Percentiles rank a stretch among this genome's conserved stretches.
Evolutionary conservation across 2,329 filamentous ascomycete genomes (phyloP).

Genomic region (Rhytidhysteron rufulum): DNA sequence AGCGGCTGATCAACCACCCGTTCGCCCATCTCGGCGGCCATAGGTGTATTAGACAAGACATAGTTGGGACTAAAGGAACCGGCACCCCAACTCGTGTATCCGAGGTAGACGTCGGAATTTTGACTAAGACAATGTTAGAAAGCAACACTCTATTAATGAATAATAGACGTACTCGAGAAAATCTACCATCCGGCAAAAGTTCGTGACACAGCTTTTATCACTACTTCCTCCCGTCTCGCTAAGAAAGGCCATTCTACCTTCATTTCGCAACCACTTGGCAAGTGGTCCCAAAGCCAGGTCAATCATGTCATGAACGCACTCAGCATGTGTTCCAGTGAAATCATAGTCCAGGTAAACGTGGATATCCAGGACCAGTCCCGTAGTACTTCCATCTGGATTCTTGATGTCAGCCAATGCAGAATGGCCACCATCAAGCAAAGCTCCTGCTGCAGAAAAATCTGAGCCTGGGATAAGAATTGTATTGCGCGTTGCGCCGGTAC

Average conservation of each 20-base stretch:
- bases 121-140: conserved; percentile 5
- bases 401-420: neutral
- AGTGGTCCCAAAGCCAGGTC: conserved; percentile 44
- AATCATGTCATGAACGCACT: conserved; percentile 54
- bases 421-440: neutral
- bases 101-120: conserved; percentile 37
- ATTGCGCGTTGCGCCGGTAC: conserved; percentile 2
- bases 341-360: conserved; percentile 60
- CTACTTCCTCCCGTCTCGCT: conserved; percentile 49
- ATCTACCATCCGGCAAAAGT: conserved; percentile 29
- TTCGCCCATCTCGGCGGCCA: neutral
- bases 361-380: conserved; percentile 45
- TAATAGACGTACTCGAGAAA: conserved; percentile 21
- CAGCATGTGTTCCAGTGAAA: conserved; percentile 50
- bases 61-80: conserved; percentile 29
- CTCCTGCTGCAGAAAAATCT: neutral
- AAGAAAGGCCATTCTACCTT: conserved; percentile 48
- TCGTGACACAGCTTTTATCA: conserved; percentile 23
- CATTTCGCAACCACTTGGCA: conserved; percentile 45
- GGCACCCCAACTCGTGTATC: conserved; percentile 37
- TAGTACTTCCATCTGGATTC: neutral
- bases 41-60: conserved; percentile 11
- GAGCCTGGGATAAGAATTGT: conserved; percentile 3
- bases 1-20: neutral
- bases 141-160: neutral